A percentile compares a stretch with the other conserved stretches of the same genome.
phyloP scores from a whole-genome alignment of 2,329 filamentous ascomycete species.

The Sporothrix luriei region DNA sequence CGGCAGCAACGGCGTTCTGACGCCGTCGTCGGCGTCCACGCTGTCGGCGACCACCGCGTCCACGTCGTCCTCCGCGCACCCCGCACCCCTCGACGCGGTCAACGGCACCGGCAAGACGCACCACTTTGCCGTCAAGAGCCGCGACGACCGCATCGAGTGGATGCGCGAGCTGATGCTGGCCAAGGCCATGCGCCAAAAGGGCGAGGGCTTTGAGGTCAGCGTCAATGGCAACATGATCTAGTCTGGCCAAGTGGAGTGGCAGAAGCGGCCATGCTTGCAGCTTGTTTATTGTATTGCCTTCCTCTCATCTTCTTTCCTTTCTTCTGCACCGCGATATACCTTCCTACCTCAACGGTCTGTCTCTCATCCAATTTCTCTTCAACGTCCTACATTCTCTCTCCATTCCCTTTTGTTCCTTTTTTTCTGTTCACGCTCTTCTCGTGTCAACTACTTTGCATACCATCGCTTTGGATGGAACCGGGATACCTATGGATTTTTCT shows the following conservation, averaged over 20 bases:
- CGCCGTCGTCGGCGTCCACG: slow-evolving; percentile 31
- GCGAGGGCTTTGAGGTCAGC: slow-evolving; percentile 78
- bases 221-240: slow-evolving; percentile 79
- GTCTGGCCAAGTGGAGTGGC: neutral
- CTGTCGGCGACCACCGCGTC: slow-evolving; percentile 36
- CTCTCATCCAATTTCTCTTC: slow-evolving; percentile 35
- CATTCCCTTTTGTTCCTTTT: slow-evolving; percentile 28
- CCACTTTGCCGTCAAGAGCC: slow-evolving; percentile 85
- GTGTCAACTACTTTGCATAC: slow-evolving; percentile 28
- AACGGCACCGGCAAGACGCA: slow-evolving; percentile 79
- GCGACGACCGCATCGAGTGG: slow-evolving; percentile 95
- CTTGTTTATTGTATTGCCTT: slow-evolving; percentile 10
- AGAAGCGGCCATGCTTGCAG: slow-evolving; percentile 2
- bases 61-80: slow-evolving; percentile 30
- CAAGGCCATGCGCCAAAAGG: slow-evolving; percentile 82
- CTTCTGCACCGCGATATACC: slow-evolving; percentile 35
- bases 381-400: slow-evolving; percentile 3
- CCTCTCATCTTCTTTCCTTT: neutral
- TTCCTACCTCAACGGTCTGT: slow-evolving; percentile 15
- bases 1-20: neutral
- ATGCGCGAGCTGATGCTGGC: slow-evolving; percentile 92
- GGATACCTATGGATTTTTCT: slow-evolving; percentile 20
- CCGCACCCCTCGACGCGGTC: slow-evolving; percentile 49
- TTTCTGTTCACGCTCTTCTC: slow-evolving; percentile 33
- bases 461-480: slow-evolving; percentile 20